Percentiles rank a stretch among this genome's conserved stretches.
Conservation (phyloP, 495 filamentous ascomycete genomes). For the Penicillium coprophilum region DNA sequence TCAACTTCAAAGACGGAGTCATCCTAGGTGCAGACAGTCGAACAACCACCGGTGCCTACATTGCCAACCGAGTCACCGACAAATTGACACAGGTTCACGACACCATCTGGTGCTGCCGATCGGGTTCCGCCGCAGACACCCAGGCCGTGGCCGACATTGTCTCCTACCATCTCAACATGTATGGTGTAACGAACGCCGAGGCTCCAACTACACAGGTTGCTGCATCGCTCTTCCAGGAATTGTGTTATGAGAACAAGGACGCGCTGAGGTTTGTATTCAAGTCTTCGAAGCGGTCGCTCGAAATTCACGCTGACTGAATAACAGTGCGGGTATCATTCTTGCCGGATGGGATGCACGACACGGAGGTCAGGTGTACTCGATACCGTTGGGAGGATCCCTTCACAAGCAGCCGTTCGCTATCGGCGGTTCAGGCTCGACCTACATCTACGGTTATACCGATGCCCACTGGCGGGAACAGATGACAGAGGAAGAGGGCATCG, state of each 20-base stretch:
- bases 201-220: slow-evolving; percentile 91
- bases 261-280: slow-evolving; percentile 61
- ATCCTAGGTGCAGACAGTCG: slow-evolving; percentile 95
- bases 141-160: slow-evolving; percentile 98
- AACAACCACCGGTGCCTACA: slow-evolving; percentile 98
- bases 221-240: slow-evolving; percentile 91
- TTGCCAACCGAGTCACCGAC: slow-evolving; percentile 98
- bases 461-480: slow-evolving; percentile 94
- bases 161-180: slow-evolving; percentile 91
- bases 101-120: slow-evolving; percentile 99
- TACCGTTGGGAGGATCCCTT: slow-evolving; percentile 92
- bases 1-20: slow-evolving; percentile 96
- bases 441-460: slow-evolving; percentile 99
- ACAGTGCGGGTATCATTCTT: slow-evolving; percentile 93
- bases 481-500: slow-evolving; percentile 88
- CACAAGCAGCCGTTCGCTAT: slow-evolving; percentile 97
- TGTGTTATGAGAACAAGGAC: slow-evolving; percentile 98
- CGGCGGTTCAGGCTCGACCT: slow-evolving; percentile 94
- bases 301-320: slow-evolving; percentile 25
- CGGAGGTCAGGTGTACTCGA: slow-evolving; percentile 95
- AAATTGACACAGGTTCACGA: slow-evolving; percentile 98
- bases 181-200: slow-evolving; percentile 82
- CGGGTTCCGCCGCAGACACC: slow-evolving; percentile 95
- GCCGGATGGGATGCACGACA: slow-evolving; percentile 92
- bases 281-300: not conserved